Conservation (phyloP, 2,329 filamentous ascomycete genomes). For the Arachnomyces sp. region DNA sequence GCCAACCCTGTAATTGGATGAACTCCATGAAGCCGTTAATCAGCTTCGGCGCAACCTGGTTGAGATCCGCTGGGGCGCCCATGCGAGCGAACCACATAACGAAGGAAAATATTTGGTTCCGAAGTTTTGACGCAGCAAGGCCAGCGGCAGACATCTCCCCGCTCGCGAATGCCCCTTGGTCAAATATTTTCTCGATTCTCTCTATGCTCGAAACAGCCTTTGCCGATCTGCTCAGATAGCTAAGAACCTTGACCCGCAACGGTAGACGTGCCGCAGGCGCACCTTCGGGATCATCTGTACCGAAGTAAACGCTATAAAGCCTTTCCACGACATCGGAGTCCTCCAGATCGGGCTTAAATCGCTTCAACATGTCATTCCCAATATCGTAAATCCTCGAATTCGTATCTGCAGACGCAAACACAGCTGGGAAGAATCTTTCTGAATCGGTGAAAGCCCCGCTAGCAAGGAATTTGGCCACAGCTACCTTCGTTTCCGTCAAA, state of each 20-base stretch:
- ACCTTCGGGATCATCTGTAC: slow-evolving; percentile 39
- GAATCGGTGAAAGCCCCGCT: slow-evolving; percentile 78
- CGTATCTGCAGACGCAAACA: slow-evolving; percentile 73
- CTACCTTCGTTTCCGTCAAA: slow-evolving; percentile 60
- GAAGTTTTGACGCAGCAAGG: slow-evolving; percentile 69
- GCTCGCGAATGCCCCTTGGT: slow-evolving; percentile 51
- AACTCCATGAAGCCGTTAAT: slow-evolving; percentile 63
- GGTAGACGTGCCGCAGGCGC: slow-evolving; percentile 50
- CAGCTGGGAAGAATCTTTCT: slow-evolving; percentile 73
- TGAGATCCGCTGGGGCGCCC: slow-evolving; percentile 53
- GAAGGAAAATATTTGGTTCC: slow-evolving; percentile 75
- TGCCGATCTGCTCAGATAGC: slow-evolving; percentile 66
- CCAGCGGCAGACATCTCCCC: slow-evolving; percentile 41
- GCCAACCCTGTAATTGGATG: slow-evolving; percentile 77
- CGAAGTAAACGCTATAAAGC: slow-evolving; percentile 66
- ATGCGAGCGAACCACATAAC: slow-evolving; percentile 78
- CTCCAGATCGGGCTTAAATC: slow-evolving; percentile 62
- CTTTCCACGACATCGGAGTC: slow-evolving; percentile 52
- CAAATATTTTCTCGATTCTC: slow-evolving; percentile 60
- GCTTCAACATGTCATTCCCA: slow-evolving; percentile 84
- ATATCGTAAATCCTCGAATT: slow-evolving; percentile 74
- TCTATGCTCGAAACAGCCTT: slow-evolving; percentile 61
- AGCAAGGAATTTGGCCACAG: slow-evolving; percentile 62
- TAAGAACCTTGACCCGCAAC: slow-evolving; percentile 68
- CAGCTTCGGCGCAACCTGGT: slow-evolving; percentile 57